These are phyloP conservation scores for Botrytis deweyae DNA, from an alignment of 2,329 filamentous ascomycete species.

Conservation along the genomic window DNA sequence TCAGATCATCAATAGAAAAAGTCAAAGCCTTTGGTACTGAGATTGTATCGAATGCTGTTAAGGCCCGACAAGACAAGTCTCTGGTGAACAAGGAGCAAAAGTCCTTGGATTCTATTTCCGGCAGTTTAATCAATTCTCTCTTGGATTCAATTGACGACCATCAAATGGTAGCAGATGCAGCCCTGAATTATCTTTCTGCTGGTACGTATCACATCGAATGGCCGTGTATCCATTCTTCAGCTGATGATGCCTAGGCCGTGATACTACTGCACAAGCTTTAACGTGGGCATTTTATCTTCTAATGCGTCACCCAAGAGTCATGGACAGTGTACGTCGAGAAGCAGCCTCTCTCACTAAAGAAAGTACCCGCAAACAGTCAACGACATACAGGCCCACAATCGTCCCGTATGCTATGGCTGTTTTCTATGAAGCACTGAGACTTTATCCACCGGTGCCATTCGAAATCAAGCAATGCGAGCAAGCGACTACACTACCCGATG, in stretches of 20 bases:
- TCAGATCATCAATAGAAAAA: conserved; percentile 50
- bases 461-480: conserved; percentile 61
- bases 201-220: conserved; percentile 36
- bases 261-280: conserved; percentile 63
- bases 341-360: conserved; percentile 31
- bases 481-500: conserved; percentile 57
- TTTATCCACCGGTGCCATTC: conserved; percentile 65
- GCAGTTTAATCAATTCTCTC: conserved; percentile 59
- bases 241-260: conserved; percentile 46
- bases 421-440: conserved; percentile 60
- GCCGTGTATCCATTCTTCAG: not conserved
- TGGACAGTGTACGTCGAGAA: conserved; percentile 47
- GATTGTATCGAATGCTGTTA: conserved; percentile 56
- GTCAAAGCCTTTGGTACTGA: conserved; percentile 56
- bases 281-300: conserved; percentile 65
- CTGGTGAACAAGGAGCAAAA: conserved; percentile 28
- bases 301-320: conserved; percentile 49
- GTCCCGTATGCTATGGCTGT: conserved; percentile 59
- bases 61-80: conserved; percentile 40
- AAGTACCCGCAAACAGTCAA: conserved; percentile 13
- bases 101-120: conserved; percentile 45
- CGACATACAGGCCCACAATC: conserved; percentile 37
- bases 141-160: conserved; percentile 56
- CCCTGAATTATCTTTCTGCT: conserved; percentile 65
- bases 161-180: conserved; percentile 60